Base-by-base conservation (phyloP, 1,139 yeast genomes). In the Groenewaldozyma auringiensis region DNA sequence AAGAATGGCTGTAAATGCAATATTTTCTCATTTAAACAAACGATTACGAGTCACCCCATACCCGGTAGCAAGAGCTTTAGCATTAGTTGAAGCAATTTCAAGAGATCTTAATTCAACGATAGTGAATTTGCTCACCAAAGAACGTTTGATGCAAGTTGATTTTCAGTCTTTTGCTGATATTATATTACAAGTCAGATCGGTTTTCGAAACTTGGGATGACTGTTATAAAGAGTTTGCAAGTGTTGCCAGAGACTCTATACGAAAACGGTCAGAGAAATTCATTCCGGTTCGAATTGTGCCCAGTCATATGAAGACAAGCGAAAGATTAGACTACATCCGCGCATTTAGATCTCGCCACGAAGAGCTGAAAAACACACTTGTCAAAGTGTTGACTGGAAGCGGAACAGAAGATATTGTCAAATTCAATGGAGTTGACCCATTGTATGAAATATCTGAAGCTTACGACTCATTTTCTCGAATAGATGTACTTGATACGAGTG, bases 181-280 rank as follows among this genome's bases (percentile, higher is more conserved):
- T 1, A 50, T 64, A 1, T 34, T 51, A 1, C 58, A 58, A 1
- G 49, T 70, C 0, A 49, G 59, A 2, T 55, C 58, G 0, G 59
- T 75, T 0, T 65, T 76, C 32, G 62, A 58, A 2, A 59, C 68
- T 1, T 74, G 81, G 74, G 82, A 79, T 37, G 70, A 67, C 51
- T 72, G 67, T 51, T 63, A 68, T 49, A 78, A 71, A 60, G 83
- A 68, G 60, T 82, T 77, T 64, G 76, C 70, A 46, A 73, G 69
- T 46, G 61, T 84, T 42, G 75, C 87, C 0, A 72, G 97, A 52
- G 96, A 88, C 53, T 65, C 84, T 11, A 69, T 84, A 33, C 70
- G 96, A 50, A 85, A 81, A 58, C 68, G 94, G 41, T 77, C 79
- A 14, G 94, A 85, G 48, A 81, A 79, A 52, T 83, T 83, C 59